phyloP scores from a whole-genome alignment of 2,329 filamentous ascomycete genomes.

The Microascus cirrosus region DNA sequence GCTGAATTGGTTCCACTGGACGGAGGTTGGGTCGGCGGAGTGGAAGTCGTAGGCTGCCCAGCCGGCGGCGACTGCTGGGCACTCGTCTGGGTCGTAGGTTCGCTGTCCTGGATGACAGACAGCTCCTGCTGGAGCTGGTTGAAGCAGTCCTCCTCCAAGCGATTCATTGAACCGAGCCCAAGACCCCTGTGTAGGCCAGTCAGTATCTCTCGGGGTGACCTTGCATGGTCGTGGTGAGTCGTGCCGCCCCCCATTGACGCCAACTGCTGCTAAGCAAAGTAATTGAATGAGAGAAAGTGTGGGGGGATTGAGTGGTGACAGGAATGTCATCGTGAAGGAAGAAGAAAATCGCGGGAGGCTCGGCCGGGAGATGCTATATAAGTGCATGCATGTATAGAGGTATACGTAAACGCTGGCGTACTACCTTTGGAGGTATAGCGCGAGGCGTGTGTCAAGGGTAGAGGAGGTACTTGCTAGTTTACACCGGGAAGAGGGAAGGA shows the following conservation, averaged over 20 bases:
- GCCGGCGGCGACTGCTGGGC: neutral
- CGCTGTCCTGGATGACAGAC: slow-evolving; percentile 5
- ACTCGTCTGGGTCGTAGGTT: slow-evolving; percentile 8
- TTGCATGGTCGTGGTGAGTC: slow-evolving; percentile 20
- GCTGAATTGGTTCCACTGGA: slow-evolving; percentile 23
- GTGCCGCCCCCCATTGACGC: neutral
- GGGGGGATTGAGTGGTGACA: neutral
- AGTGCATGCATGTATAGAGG: neutral
- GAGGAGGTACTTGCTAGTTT: neutral
- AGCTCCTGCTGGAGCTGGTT: slow-evolving; percentile 17
- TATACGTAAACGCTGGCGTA: neutral
- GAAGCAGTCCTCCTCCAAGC: slow-evolving; percentile 24
- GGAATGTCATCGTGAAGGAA: neutral
- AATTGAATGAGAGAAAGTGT: neutral
- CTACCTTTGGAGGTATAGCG: neutral
- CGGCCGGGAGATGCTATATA: neutral
- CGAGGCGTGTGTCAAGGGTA: neutral
- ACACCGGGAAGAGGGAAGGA: neutral
- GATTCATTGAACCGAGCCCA: slow-evolving; percentile 31
- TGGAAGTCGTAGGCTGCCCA: slow-evolving; percentile 2
- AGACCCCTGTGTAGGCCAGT: slow-evolving; percentile 29
- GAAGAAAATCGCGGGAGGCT: neutral
- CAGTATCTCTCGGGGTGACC: slow-evolving; percentile 24
- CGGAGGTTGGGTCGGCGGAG: slow-evolving; percentile 8
- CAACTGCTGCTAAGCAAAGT: neutral